Percentiles rank a stretch among this genome's conserved stretches.
These are phyloP conservation scores for Aspergillus sclerotioniger DNA, from an alignment of 495 filamentous ascomycete genomes.

Conservation along the genomic window DNA sequence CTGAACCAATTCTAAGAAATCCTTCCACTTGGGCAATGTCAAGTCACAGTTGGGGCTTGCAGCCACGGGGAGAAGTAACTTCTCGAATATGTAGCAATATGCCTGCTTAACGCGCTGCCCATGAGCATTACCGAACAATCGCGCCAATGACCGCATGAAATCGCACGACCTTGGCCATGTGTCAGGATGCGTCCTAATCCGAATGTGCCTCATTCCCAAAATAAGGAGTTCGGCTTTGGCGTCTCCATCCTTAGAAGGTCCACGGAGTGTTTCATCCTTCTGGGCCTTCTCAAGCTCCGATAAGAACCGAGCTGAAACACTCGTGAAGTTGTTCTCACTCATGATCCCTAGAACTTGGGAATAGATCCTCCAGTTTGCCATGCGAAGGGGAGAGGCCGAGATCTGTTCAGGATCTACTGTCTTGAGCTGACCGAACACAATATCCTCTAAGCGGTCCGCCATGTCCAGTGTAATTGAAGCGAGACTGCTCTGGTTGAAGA, in stretches of 20 bases:
- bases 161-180: constrained; percentile 85
- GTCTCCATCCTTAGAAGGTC: constrained; percentile 66
- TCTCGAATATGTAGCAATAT: constrained; percentile 88
- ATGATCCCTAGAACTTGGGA: constrained; percentile 89
- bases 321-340: constrained; percentile 85
- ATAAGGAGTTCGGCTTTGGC: constrained; percentile 79
- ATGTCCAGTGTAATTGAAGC: constrained; percentile 80
- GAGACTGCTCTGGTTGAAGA: constrained; percentile 84
- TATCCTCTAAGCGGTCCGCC: constrained; percentile 85
- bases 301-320: constrained; percentile 78
- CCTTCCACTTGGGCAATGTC: constrained; percentile 76
- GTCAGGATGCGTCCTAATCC: constrained; percentile 65
- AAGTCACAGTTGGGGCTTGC: constrained; percentile 71
- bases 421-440: constrained; percentile 90
- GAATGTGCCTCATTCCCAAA: constrained; percentile 85
- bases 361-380: constrained; percentile 94
- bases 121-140: constrained; percentile 78
- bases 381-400: constrained; percentile 70
- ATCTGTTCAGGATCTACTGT: constrained; percentile 83
- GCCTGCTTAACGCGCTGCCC: constrained; percentile 87
- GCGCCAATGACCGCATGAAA: constrained; percentile 76
- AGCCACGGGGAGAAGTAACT: constrained; percentile 83
- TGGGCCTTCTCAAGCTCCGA: constrained; percentile 74
- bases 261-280: constrained; percentile 66
- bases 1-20: constrained; percentile 74